Evolutionary conservation across 495 filamentous ascomycete genomes (phyloP).

Genomic region (Coniosporium apollinis): DNA sequence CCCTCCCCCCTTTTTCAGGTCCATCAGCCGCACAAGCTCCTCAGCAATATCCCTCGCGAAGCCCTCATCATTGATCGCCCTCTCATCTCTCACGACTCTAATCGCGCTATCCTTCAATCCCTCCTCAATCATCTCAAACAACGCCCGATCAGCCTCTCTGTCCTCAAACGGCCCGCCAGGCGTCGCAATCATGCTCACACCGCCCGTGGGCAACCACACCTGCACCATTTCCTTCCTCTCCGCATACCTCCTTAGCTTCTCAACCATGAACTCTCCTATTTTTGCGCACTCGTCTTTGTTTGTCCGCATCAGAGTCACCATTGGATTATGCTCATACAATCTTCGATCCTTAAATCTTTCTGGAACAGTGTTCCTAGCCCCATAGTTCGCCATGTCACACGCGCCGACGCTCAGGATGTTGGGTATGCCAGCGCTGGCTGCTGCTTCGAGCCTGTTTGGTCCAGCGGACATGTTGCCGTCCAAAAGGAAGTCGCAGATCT

Average conservation of each 20-base stretch:
- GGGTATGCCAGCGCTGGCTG: slow-evolving; percentile 37
- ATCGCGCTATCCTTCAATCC: slow-evolving; percentile 24
- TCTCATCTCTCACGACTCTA: slow-evolving; percentile 18
- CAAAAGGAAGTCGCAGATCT: slow-evolving; percentile 43
- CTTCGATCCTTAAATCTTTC: slow-evolving; percentile 25
- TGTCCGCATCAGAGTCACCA: slow-evolving; percentile 47
- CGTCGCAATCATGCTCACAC: slow-evolving; percentile 29
- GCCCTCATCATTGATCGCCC: slow-evolving; percentile 30
- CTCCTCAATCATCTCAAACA: slow-evolving; percentile 16
- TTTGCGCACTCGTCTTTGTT: slow-evolving; percentile 33
- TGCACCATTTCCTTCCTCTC: slow-evolving; percentile 25
- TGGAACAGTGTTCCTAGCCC: slow-evolving; percentile 36
- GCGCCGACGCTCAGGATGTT: slow-evolving; percentile 47
- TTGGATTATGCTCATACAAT: slow-evolving; percentile 47
- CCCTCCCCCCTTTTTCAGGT: too few species aligned
- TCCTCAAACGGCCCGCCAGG: slow-evolving; percentile 27
- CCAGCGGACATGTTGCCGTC: slow-evolving; percentile 47
- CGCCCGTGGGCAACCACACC: slow-evolving; percentile 40
- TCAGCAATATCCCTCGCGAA: slow-evolving; percentile 29
- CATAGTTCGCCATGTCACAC: slow-evolving; percentile 55
- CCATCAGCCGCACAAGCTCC: too few species aligned
- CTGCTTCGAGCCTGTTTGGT: slow-evolving; percentile 32
- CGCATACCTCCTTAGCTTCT: slow-evolving; percentile 29
- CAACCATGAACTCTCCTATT: slow-evolving; percentile 35
- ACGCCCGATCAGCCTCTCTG: slow-evolving; percentile 26